Evolutionary conservation across 139 green algal genomes (phyloP).

Genomic region (Zygnema cylindricum): DNA sequence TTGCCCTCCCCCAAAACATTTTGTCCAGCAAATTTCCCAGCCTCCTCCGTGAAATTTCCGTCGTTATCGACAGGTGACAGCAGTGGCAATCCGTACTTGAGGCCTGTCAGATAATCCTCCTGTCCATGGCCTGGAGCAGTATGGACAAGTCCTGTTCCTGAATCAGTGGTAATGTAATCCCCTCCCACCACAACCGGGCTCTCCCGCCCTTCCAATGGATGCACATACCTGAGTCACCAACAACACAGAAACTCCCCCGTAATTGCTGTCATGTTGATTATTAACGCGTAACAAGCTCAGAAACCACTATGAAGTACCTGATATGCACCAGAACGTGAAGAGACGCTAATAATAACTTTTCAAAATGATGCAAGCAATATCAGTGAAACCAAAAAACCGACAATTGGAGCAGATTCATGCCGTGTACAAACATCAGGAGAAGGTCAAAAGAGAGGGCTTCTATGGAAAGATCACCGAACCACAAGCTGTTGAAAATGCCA

Average conservation of each 20-base stretch:
- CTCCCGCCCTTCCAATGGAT: conserved; percentile 86
- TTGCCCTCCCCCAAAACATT: conserved; percentile 88
- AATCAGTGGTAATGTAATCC: conserved; percentile 98
- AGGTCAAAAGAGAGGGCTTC: too few relatives aligned
- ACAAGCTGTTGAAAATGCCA: too few relatives aligned
- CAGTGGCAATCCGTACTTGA: conserved; percentile 84
- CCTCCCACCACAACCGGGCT: conserved; percentile 90
- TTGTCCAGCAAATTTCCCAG: conserved; percentile 77
- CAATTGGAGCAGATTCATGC: too few relatives aligned
- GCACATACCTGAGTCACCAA: conserved; percentile 73
- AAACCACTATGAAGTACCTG: conserved; percentile 1
- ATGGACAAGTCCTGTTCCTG: conserved; percentile 96
- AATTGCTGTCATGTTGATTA: too few relatives aligned
- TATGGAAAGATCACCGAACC: too few relatives aligned
- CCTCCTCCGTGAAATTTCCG: conserved; percentile 86
- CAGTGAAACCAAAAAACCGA: too few relatives aligned
- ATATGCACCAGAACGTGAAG: background rate
- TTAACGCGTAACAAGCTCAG: background rate
- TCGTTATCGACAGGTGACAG: conserved; percentile 95
- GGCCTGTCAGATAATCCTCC: conserved; percentile 85
- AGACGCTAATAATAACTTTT: too few relatives aligned
- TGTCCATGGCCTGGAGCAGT: conserved; percentile 88
- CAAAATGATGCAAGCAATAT: too few relatives aligned
- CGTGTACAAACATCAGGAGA: too few relatives aligned
- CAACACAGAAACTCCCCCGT: background rate